These are phyloP conservation scores for Phoma sp. DNA, from an alignment of 2,329 filamentous ascomycete genomes.

Conservation along the genomic window DNA sequence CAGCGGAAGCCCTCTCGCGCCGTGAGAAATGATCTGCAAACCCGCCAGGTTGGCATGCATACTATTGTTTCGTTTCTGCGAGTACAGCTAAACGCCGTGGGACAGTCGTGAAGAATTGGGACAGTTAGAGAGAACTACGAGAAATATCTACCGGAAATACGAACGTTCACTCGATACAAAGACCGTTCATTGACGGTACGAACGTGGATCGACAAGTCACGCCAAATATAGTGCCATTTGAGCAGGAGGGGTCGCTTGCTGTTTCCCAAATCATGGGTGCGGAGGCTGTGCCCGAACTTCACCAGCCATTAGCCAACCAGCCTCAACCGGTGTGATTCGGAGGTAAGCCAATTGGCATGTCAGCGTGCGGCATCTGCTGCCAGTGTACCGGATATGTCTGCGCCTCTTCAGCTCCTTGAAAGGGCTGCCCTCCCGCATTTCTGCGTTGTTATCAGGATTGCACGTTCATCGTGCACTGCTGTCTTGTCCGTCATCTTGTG, in stretches of 20 bases:
- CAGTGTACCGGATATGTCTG: conserved; percentile 24
- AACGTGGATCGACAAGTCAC: conserved; percentile 7
- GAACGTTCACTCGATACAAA: neutral
- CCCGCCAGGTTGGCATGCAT: neutral
- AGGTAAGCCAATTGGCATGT: conserved; percentile 29
- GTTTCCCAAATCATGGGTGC: conserved; percentile 15
- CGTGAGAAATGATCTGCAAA: neutral
- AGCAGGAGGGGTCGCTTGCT: conserved; percentile 15
- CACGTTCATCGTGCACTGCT: conserved; percentile 2
- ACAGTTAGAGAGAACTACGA: neutral
- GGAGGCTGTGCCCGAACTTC: conserved; percentile 31
- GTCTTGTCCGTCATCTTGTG: conserved; percentile 4
- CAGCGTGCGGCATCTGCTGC: conserved; percentile 26
- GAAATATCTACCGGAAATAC: neutral
- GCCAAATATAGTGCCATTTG: conserved; percentile 19
- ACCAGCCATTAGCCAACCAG: conserved; percentile 31
- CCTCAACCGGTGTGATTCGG: conserved; percentile 23
- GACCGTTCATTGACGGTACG: conserved; percentile 3
- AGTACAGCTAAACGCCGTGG: neutral
- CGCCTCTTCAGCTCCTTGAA: conserved; percentile 26
- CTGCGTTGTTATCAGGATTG: conserved; percentile 9
- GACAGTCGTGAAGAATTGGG: neutral
- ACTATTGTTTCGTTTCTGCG: neutral
- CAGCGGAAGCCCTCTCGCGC: neutral
- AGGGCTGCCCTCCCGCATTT: conserved; percentile 13